phyloP scores from a whole-genome alignment of 768 basidiomycete species.

The Termitomyces heimii region DNA sequence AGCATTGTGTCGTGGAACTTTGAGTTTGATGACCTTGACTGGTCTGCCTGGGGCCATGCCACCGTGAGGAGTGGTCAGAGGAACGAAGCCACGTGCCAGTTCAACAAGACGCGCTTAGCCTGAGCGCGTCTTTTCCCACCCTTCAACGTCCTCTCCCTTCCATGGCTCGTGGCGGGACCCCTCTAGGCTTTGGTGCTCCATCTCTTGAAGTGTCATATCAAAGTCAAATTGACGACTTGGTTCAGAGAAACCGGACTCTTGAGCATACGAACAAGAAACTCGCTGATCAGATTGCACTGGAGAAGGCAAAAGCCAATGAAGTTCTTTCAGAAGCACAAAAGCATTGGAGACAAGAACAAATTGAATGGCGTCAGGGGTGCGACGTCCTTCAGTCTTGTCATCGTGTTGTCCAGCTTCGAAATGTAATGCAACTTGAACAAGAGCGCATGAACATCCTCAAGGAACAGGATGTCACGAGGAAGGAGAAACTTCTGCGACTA shows the following conservation, averaged over 20 bases:
- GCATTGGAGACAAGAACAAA: conserved; percentile 47
- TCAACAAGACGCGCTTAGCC: conserved; percentile 2
- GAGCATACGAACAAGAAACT: conserved; percentile 57
- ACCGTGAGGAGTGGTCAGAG: not conserved
- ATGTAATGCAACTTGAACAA: conserved; percentile 46
- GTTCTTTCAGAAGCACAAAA: conserved; percentile 37
- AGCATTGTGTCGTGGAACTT: conserved; percentile 71
- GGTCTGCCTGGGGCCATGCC: conserved; percentile 59
- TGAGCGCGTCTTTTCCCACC: conserved; percentile 2
- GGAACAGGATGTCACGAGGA: conserved; percentile 47
- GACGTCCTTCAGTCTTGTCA: conserved; percentile 59
- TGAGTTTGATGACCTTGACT: conserved; percentile 50
- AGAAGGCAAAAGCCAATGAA: conserved; percentile 35
- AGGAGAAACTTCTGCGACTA: conserved; percentile 52
- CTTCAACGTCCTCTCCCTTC: not conserved
- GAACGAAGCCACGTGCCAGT: conserved; percentile 8
- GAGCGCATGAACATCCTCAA: conserved; percentile 46
- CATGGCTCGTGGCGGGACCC: conserved; percentile 18
- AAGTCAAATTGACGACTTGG: conserved; percentile 68
- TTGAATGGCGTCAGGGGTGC: conserved; percentile 56
- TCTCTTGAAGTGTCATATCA: conserved; percentile 58
- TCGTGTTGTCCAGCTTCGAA: conserved; percentile 57
- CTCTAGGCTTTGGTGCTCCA: conserved; percentile 22
- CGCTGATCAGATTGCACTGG: conserved; percentile 37
- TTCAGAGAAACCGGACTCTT: conserved; percentile 59